These are phyloP conservation scores for slime mould (Dictyostelium discoideum) DNA, from an alignment of 78 protist genomes.

Conservation along the genomic window DNA sequence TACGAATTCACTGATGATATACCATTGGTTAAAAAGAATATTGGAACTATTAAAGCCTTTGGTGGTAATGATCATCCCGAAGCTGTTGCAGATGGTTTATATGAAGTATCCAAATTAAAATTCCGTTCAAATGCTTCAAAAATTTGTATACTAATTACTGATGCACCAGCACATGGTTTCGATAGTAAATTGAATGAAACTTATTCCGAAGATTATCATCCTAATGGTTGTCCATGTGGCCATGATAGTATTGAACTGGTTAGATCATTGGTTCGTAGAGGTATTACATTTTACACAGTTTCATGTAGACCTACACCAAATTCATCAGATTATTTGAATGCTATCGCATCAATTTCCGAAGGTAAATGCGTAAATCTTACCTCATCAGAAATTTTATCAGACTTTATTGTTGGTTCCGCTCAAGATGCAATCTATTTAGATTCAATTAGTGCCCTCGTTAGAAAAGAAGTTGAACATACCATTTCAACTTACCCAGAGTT, in stretches of 20 bases:
- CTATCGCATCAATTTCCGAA: constrained; percentile 41
- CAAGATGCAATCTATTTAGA: constrained; percentile 35
- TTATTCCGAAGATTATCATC: not conserved
- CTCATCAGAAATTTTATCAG: not conserved
- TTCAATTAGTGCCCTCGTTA: not conserved
- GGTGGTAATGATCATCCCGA: constrained; percentile 61
- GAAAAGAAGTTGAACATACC: not conserved
- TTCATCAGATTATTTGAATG: not conserved
- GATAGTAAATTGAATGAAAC: not conserved
- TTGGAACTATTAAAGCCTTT: not conserved
- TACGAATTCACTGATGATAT: constrained; percentile 25
- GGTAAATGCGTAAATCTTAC: constrained; percentile 2
- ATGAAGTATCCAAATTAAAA: constrained; percentile 7
- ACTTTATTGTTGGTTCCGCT: constrained; percentile 36
- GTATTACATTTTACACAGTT: constrained; percentile 53
- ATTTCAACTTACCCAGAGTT: not conserved
- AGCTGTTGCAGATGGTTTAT: constrained; percentile 72
- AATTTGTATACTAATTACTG: constrained; percentile 47
- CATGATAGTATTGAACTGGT: constrained; percentile 10
- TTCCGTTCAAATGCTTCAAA: constrained; percentile 12
- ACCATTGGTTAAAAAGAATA: not conserved
- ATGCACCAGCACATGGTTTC: constrained; percentile 53
- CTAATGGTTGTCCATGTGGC: constrained; percentile 70
- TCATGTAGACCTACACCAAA: constrained; percentile 1
- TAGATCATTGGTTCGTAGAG: not conserved